Percentiles rank a stretch among this genome's conserved stretches.
Evolutionary conservation across 345 rosid genomes (phyloP).

Genomic region (Arabis hirsuta): DNA sequence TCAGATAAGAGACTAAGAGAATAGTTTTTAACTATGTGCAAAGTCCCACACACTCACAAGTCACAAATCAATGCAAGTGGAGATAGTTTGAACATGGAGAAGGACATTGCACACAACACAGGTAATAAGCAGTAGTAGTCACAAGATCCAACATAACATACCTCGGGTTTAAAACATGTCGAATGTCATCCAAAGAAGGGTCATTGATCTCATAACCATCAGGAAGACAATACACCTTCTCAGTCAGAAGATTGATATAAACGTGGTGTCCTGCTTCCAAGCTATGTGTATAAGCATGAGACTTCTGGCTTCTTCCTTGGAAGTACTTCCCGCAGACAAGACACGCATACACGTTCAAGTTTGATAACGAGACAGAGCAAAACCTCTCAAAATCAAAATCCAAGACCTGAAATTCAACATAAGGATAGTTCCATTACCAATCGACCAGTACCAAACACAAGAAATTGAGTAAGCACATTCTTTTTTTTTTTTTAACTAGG

Average conservation of each 20-base stretch:
- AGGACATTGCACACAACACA: background rate
- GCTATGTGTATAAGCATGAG: constrained; percentile 98
- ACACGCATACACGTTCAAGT: constrained; percentile 92
- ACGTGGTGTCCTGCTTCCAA: constrained; percentile 98
- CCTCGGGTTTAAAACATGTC: constrained; percentile 95
- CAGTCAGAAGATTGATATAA: constrained; percentile 85
- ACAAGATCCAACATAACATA: constrained; percentile 33
- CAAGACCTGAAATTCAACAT: constrained; percentile 60
- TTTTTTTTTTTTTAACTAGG: background rate
- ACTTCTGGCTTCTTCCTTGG: constrained; percentile 94
- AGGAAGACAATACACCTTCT: constrained; percentile 97
- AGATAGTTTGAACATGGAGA: constrained; percentile 3
- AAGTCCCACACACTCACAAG: constrained; percentile 11
- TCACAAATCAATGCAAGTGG: constrained; percentile 6
- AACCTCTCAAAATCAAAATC: constrained; percentile 98
- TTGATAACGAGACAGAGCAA: constrained; percentile 88
- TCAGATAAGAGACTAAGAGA: background rate
- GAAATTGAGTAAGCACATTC: background rate
- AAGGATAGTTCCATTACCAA: background rate
- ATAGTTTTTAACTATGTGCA: background rate
- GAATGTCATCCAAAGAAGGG: constrained; percentile 93
- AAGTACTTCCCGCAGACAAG: constrained; percentile 96
- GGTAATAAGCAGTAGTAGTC: background rate
- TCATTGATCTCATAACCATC: constrained; percentile 96
- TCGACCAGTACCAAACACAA: background rate